Evolutionary conservation across 2,329 filamentous ascomycete species (phyloP), one percentile per base, ranked within the genome.

Genomic region (Boeremia exigua): DNA sequence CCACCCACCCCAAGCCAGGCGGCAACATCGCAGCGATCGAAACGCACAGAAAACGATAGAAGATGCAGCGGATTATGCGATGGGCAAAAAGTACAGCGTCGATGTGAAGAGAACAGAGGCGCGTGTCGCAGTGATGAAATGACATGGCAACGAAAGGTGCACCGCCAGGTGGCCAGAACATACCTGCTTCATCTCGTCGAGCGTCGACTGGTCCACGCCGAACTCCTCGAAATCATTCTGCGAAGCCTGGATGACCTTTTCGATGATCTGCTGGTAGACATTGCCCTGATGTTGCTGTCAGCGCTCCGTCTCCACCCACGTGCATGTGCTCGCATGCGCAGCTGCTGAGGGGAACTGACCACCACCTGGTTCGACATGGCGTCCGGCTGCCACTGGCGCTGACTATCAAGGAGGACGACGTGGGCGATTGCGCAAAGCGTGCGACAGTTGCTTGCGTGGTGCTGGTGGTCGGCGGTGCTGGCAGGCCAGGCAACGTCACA

Each of bases 201-300:
- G 81, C 47, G 94, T 94, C 67, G 86, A 82, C 75, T 94, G 89
- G 69, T 96, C 92, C 63, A 98, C 89, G 69, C 95, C 95, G 67
- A 89, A 92, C 79, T 99, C 95, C 77, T 99, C 95, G 75, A 99
- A 98, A 78, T 98, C 95, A 72, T 94, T 90, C 72, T 91, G 86
- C 71, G 94, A 97, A 65, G 75, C 73, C 45, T 69, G 64, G 56
- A 81, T 74, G 58, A 82, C 80, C 69, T 90, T 89, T 68, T 94
- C 89, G 77, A 98, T 91, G 74, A 99, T 92, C 79, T 95, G 91
- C 77, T 88, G 82, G 78, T 97, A 99, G 71, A 98, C 88, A 65
- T 81, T 79, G 70, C 95, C 95, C 81, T 75, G 45, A 15, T 37
- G 61, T 67, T 56, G 66, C 66, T 61, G 70, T 75, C 59, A 74